Base-by-base conservation (phyloP, 2,329 filamentous ascomycete genomes). In the Talaromyces sp. region DNA sequence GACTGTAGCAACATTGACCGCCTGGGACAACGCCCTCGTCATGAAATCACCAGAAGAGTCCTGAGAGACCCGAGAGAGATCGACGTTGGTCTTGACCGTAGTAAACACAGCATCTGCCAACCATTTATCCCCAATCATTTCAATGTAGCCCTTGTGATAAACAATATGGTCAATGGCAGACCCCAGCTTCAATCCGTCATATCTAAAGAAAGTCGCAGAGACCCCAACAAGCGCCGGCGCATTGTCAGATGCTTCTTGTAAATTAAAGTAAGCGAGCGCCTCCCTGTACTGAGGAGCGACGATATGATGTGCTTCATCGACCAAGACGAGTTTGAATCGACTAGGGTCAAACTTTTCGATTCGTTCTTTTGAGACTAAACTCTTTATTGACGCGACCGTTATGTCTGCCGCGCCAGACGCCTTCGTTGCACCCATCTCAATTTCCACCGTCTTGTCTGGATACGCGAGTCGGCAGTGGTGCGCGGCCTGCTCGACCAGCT, bases 261-360 rank as follows among this genome's bases (percentile, higher is more conserved):
- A 82, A 0, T 88, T 86, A 73, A 99, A 96, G 74, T 98, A 87
- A n/a, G 83, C 80, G 55, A 99, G 79, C 0, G 87, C 83, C 50
- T 84, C 83, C 64, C 96, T 81, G 70, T 98, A 98, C 7, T 87
- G 87, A 1, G 86, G 83, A 0, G 95, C 90, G 52, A 97, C 93
- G 59, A 98, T 96, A 75, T 99, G 95, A 73, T 99, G 95, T 4
- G 94, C 95, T 76, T 99, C 95, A 66, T 99, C 95, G 4, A 99
- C 94, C 2, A 99, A 83, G 0, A 99, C 80, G 0, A 99, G 85
- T 76, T 99, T 99, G 81, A 94, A 98, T 7, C 80, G 81, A 0
- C 75, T 75, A 0, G 92, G 90, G 66, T 96, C 86, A 69, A 94
- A 98, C 72, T 96, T 97, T 40, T 75, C 72, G n/a, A 98, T 82